phyloP scores from a whole-genome alignment of 352 stramenopile species.

The Thraustochytrium sp. region DNA sequence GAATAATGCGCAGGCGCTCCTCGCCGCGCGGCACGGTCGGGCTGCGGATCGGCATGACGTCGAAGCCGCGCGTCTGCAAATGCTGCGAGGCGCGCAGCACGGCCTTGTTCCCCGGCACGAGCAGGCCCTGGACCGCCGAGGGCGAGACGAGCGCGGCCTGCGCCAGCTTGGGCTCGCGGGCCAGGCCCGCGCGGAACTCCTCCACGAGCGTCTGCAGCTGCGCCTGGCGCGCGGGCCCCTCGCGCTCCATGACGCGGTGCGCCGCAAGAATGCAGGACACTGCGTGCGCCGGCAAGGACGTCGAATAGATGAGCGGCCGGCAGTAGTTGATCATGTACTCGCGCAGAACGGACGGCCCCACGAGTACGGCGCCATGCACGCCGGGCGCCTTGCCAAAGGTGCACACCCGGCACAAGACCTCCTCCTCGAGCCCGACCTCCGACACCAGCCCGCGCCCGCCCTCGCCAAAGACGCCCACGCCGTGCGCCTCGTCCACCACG shows the following conservation, averaged over 20 bases:
- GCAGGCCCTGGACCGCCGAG: slow-evolving; percentile 86
- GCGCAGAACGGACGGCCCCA: slow-evolving; percentile 76
- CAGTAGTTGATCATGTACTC: slow-evolving; percentile 95
- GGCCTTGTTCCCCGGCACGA: slow-evolving; percentile 79
- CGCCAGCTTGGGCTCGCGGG: slow-evolving; percentile 53
- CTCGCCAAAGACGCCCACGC: slow-evolving; percentile 76
- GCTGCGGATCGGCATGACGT: slow-evolving; percentile 86
- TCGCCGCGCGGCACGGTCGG: slow-evolving; percentile 86
- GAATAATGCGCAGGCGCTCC: slow-evolving; percentile 89
- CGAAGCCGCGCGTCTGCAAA: slow-evolving; percentile 66
- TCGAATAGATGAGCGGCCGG: slow-evolving; percentile 94
- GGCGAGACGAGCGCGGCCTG: slow-evolving; percentile 61
- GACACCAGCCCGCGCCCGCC: slow-evolving; percentile 64
- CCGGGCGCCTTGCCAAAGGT: slow-evolving; percentile 95
- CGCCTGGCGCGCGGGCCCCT: slow-evolving; percentile 54
- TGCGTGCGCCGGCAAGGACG: slow-evolving; percentile 80
- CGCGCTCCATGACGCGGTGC: slow-evolving; percentile 72
- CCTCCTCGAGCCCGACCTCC: slow-evolving; percentile 65
- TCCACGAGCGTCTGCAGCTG: slow-evolving; percentile 60
- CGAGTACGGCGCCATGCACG: slow-evolving; percentile 86
- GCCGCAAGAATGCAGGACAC: slow-evolving; percentile 76
- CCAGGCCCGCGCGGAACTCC: slow-evolving; percentile 64
- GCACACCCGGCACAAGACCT: slow-evolving; percentile 77
- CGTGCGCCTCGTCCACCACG: slow-evolving; percentile 95
- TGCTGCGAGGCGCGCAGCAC: slow-evolving; percentile 69